Percentiles rank a stretch among this genome's conserved stretches.
Conservation (phyloP, 257 asterid species). For the Prunella vulgaris region DNA sequence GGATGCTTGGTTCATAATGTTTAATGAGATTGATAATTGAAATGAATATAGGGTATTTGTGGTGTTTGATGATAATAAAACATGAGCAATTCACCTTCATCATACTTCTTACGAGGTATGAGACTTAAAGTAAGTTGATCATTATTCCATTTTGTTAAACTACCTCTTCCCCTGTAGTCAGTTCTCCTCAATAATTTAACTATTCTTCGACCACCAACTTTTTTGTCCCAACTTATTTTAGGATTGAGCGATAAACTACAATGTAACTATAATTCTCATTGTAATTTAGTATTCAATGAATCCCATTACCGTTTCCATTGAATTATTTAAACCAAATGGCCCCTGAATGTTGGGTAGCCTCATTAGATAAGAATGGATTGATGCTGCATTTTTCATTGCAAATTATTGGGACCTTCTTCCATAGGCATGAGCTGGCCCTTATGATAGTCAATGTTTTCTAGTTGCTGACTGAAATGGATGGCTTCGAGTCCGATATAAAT, state of each 20-base stretch:
- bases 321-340: not conserved
- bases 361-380: not conserved
- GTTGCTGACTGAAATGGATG: slow-evolving; percentile 99
- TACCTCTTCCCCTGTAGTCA: not conserved
- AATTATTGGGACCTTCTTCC: not conserved
- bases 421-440: slow-evolving; percentile 13
- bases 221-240: not conserved
- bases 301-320: not conserved
- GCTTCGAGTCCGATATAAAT: slow-evolving; percentile 66
- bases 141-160: not conserved
- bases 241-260: not conserved
- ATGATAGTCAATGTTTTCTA: slow-evolving; percentile 26
- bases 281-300: not conserved
- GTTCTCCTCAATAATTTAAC: not conserved
- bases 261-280: not conserved
- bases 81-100: not conserved
- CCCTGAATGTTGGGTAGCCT: not conserved
- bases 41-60: not conserved
- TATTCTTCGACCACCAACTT: not conserved
- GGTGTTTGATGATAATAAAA: not conserved
- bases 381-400: not conserved
- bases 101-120: not conserved
- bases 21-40: not conserved
- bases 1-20: not conserved
- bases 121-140: not conserved